These are phyloP conservation scores for Fusarium hostae DNA, from an alignment of 2,329 filamentous ascomycete species.

Conservation along the genomic window DNA sequence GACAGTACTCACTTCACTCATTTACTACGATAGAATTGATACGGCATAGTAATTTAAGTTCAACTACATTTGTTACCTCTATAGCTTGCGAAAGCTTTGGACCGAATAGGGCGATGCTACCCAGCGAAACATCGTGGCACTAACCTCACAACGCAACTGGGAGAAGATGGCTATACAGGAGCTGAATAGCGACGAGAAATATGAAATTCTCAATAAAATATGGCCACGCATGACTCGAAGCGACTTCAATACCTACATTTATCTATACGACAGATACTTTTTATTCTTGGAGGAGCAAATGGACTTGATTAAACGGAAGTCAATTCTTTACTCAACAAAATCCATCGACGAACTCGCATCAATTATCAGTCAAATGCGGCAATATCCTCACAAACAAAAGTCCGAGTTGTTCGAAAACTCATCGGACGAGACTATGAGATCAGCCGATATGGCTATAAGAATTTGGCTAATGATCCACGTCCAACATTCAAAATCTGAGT, in stretches of 20 bases:
- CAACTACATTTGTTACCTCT: fast-evolving
- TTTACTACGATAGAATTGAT: too few relatives aligned
- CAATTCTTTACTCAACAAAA: background rate
- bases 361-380: background rate
- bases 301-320: background rate
- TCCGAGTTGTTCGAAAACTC: background rate
- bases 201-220: background rate
- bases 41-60: background rate
- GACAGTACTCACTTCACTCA: too few relatives aligned
- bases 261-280: background rate
- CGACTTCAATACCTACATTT: background rate
- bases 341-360: background rate
- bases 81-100: background rate
- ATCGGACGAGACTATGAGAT: background rate
- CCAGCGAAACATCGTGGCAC: background rate
- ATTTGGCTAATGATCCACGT: background rate
- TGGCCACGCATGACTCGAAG: background rate
- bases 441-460: background rate
- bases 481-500: background rate
- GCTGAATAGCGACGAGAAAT: background rate
- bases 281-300: background rate
- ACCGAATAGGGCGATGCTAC: background rate
- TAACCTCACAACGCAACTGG: background rate
- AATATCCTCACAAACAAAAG: background rate
- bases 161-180: background rate